Base-by-base conservation (phyloP, 306 rosid species). In the Argentina anserina region DNA sequence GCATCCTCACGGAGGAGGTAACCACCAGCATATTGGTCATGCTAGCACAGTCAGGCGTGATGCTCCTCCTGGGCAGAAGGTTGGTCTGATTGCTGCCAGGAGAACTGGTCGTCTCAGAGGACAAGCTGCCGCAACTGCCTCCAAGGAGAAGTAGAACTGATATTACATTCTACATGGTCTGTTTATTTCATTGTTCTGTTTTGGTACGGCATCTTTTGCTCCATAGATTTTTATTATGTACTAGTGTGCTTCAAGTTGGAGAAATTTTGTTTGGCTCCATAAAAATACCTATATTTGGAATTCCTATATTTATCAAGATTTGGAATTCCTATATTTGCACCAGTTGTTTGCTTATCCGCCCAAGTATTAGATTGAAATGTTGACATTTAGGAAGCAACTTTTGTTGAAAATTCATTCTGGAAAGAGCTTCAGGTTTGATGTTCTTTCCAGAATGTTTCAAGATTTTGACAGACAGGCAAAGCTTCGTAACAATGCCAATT, bases 1-100 rank as follows among this genome's bases (percentile, higher is more conserved):
- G 70, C 77, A 73, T 73, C 77, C 77, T 56, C 79, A 75, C 7
- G 79, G 79, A 67, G 79, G 79, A 75, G 79, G 79, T 67, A 75
- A 75, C 61, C 79, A 75, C 73, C 79, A 75, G 67, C 79, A 75
- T 29, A 75, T 75, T 41, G 79, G 79, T 25, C 79, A 75, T 58
- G 79, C 79, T 13, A 75, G 79, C 28, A 75, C 79, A 11, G 79
- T 75, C 60, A 75, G 79, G 61, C 79, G 79, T 67, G 79, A 75
- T 31, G 79, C 79, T 43, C 79, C 79, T 55, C 79, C 79, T 33
- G 79, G 79, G 20, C 79, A 75, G 64, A 75, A 75, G 79, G 79
- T 75, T 21, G 79, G 79, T 41, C 74, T 75, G n/a, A 75, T 75
- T 75, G 79, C 79, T 15, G 79, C 79, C 20, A 75, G 79, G 67